Base-by-base conservation (phyloP, 2,329 filamentous ascomycete genomes). In the Pseudogymnoascus sp. region DNA sequence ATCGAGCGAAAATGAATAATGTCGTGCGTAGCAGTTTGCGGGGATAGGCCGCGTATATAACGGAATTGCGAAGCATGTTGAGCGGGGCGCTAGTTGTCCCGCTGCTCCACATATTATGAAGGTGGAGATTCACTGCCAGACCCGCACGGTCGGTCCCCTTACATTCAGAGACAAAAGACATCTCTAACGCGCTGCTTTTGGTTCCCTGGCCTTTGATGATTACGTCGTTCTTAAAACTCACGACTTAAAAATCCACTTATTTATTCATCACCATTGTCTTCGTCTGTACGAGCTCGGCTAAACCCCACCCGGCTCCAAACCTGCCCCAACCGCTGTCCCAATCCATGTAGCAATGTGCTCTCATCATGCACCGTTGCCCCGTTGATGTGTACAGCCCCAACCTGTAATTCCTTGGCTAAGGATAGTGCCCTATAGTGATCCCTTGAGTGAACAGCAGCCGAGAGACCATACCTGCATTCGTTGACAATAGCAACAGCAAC, bases 201-300 rank as follows among this genome's bases (percentile, higher is more conserved):
- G n/a, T 40, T 40, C 37, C 37, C n/a, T 40, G 37, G 37, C 37
- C n/a, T 16, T 40, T 40, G 37, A 16, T 16, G 37, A 40, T 40
- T n/a, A 40, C 37, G n/a, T 40, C 6, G n/a, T 9, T 40, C 37
- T 16, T 40, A 16, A 16, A 40, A 16, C 37, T 8, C n/a, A 40
- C 4, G n/a, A 3, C 6, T 38, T n/a, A 38, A 16, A 6, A n/a
- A 53, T 23, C 46, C 46, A 5, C 46, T 53, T 25, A 25, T 53
- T 53, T 31, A n/a, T 38, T 38, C 37, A 64, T 63, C 23, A 67
- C 42, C 3, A 61, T n/a, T 43, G 65, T 67, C 79, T 88, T 88
- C n/a, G 80, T 84, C 69, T 80, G 77, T 65, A 84, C 74, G 79
- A 84, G 88, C 72, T 88, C 85, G 3, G 80, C 75, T 61, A 87